Evolutionary conservation across 78 protist species (phyloP), one percentile per base, ranked within the genome.

Genomic region (Dictyostelium capitatum): DNA sequence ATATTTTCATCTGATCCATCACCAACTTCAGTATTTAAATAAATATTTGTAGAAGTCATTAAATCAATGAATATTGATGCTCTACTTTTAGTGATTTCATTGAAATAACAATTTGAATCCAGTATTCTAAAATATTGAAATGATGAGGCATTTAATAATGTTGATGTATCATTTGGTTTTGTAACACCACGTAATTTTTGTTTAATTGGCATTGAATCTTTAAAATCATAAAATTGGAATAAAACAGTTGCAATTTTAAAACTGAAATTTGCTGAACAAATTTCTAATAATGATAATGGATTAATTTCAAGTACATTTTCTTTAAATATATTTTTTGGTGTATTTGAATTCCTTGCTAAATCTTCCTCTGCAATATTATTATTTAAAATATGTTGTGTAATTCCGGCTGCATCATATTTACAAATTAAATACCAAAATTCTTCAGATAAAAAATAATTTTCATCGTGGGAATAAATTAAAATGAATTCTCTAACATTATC

Each of bases 391-490:
- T 67, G 41, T 32, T 67, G 75, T 15, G 75, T 67, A 37, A 67
- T 67, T 67, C 23, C 5, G 6, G 32, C 23, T 4, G 75, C 75
- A 32, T 67, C 75, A 32, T 67, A 67, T 67, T 67, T 67, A 67
- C 75, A 67, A 67, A 67, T 32, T 67, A 67, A 37, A 67, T 67
- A 67, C 75, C 75, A 67, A 32, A 67, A 67, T 17, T 67, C 75
- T 32, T 67, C n/a, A 3, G 48, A 25, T 32, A 15, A 1, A 67
- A 67, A 67, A 67, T 67, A 17, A 14, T 67, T 67, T 25, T 67
- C 23, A 17, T 67, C 48, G 10, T 41, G 19, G 5, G 43, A 30
- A 67, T 67, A 67, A 9, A 67, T 67, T 32, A 67, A 4, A 30
- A 32, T 32, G 23, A 67, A 67, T 17, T 67, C 75, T 67, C 47